Percentiles rank a stretch among this genome's conserved stretches.
Conservation (phyloP, 345 rosid species). For the Hibiscus trionum region DNA sequence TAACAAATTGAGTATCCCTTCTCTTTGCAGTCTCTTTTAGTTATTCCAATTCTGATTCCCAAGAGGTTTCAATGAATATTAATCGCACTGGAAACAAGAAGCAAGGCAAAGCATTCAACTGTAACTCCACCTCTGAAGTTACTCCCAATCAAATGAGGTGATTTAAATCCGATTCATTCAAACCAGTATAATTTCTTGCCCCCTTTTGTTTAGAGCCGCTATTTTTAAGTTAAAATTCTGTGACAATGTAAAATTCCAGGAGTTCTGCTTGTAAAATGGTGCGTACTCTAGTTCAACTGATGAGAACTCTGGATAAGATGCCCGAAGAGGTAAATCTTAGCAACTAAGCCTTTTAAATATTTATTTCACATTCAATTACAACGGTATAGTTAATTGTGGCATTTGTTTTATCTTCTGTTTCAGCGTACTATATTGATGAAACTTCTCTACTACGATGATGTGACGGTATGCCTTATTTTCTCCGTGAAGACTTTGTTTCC, state of each 20-base stretch:
- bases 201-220: neutral
- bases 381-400: slow-evolving; percentile 14
- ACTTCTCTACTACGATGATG: slow-evolving; percentile 87
- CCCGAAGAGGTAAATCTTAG: slow-evolving; percentile 66
- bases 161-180: neutral
- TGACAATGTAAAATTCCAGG: slow-evolving; percentile 33
- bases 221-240: neutral
- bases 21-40: slow-evolving; percentile 75
- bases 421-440: slow-evolving; percentile 98
- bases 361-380: neutral
- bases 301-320: slow-evolving; percentile 96
- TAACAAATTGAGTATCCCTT: slow-evolving; percentile 17
- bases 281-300: slow-evolving; percentile 81
- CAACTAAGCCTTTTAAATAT: slow-evolving; percentile 1
- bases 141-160: slow-evolving; percentile 96
- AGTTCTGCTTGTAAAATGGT: slow-evolving; percentile 97
- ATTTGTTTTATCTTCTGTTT: slow-evolving; percentile 16
- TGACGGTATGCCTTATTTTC: slow-evolving; percentile 61
- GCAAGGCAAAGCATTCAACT: slow-evolving; percentile 61
- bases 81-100: slow-evolving; percentile 75
- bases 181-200: neutral
- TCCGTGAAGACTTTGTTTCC: slow-evolving; percentile 5
- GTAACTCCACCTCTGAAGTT: slow-evolving; percentile 57
- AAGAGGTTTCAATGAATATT: slow-evolving; percentile 83
- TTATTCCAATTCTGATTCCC: slow-evolving; percentile 65